phyloP scores from a whole-genome alignment of 352 stramenopile species.

The Globisporangium spiculum region DNA sequence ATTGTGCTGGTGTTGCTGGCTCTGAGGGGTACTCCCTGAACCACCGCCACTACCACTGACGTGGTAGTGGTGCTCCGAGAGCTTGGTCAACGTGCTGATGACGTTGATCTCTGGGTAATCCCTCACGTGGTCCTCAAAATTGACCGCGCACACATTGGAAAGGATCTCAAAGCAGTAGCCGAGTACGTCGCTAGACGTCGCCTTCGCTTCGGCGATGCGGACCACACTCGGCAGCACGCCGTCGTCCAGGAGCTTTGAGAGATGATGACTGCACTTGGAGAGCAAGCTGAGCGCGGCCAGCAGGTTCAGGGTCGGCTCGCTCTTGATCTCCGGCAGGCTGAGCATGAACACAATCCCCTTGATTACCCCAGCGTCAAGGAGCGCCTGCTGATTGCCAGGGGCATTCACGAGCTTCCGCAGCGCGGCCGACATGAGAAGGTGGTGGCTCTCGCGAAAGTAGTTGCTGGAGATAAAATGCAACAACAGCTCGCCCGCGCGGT shows the following conservation, averaged over 20 bases:
- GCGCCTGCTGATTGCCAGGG: conserved; percentile 49
- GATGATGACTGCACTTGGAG: conserved; percentile 42
- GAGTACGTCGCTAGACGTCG: conserved; percentile 26
- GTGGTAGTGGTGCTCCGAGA: conserved; percentile 51
- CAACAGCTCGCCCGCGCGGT: conserved; percentile 44
- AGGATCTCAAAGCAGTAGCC: conserved; percentile 72
- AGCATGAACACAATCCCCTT: conserved; percentile 53
- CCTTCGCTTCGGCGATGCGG: conserved; percentile 37
- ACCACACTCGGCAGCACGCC: conserved; percentile 54
- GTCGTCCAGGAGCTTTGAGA: conserved; percentile 43
- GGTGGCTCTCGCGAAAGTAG: conserved; percentile 33
- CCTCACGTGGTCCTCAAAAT: conserved; percentile 50
- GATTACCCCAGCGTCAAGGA: conserved; percentile 44
- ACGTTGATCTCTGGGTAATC: conserved; percentile 58
- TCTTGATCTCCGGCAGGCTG: conserved; percentile 23
- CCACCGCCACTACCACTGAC: background rate
- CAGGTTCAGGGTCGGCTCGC: conserved; percentile 40
- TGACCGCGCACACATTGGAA: conserved; percentile 58
- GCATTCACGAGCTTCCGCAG: conserved; percentile 64
- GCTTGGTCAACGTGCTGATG: conserved; percentile 60
- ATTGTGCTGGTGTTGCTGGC: background rate
- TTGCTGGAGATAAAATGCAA: conserved; percentile 53
- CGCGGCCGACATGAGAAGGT: conserved; percentile 43
- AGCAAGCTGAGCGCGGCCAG: conserved; percentile 48
- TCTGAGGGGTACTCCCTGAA: background rate